Conservation (phyloP, 768 basidiomycete genomes). For the Grammothele lineata region DNA sequence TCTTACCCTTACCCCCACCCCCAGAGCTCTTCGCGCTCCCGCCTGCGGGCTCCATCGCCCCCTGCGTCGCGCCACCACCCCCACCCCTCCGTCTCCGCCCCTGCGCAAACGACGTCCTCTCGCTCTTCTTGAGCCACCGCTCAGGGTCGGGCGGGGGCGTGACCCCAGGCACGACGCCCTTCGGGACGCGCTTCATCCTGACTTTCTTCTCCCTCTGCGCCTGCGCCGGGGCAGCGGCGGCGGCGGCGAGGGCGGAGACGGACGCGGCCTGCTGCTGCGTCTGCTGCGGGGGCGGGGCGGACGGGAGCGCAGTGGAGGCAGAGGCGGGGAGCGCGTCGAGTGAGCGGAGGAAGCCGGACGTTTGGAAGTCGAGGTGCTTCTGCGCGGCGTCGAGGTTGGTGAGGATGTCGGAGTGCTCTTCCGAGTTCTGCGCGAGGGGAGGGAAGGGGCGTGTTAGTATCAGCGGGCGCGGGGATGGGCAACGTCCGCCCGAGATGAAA, state of each 20-base stretch:
- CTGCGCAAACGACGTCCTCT: conserved; percentile 54
- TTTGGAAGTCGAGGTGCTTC: conserved; percentile 81
- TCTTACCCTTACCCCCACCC: conserved; percentile 52
- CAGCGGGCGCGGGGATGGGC: not conserved
- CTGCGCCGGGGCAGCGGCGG: conserved; percentile 14
- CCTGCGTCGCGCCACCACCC: conserved; percentile 67
- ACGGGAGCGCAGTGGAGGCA: conserved; percentile 53
- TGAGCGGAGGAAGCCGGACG: conserved; percentile 58
- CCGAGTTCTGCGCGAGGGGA: conserved; percentile 55
- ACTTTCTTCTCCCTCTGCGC: conserved; percentile 39
- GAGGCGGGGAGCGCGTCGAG: conserved; percentile 58
- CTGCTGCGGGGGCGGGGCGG: conserved; percentile 44
- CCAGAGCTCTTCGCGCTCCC: conserved; percentile 24
- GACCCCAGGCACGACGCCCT: conserved; percentile 72
- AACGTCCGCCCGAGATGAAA: no score
- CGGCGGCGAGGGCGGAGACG: conserved; percentile 19
- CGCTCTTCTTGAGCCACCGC: conserved; percentile 85
- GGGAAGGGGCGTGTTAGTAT: not conserved
- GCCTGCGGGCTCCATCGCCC: conserved; percentile 38
- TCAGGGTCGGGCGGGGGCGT: conserved; percentile 85
- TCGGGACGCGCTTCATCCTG: conserved; percentile 64
- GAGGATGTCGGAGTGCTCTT: conserved; percentile 84
- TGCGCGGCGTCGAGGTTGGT: conserved; percentile 83
- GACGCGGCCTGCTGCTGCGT: conserved; percentile 31
- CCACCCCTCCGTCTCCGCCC: conserved; percentile 45